These are phyloP conservation scores for Dalbergia oliveri DNA, from an alignment of 306 rosid species.

Conservation along the genomic window DNA sequence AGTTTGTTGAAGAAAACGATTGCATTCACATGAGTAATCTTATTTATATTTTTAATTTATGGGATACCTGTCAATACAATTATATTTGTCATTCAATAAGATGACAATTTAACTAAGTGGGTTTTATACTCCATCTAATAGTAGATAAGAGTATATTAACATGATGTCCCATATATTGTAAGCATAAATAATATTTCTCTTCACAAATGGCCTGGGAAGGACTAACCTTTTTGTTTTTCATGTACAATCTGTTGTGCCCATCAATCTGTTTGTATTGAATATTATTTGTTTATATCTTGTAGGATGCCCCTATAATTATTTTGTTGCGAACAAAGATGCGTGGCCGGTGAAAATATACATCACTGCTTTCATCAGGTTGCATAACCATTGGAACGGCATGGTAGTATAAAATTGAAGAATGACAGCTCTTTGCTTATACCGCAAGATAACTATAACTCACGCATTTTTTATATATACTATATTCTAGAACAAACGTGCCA, in stretches of 20 bases:
- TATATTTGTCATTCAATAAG: no score
- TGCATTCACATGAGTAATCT: not conserved
- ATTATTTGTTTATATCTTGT: slow-evolving; percentile 38
- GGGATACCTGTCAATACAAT: no score
- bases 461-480: not conserved
- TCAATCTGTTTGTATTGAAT: slow-evolving; percentile 35
- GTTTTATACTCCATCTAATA: no score
- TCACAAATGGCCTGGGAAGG: no score
- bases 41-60: no score
- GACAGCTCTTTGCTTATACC: slow-evolving; percentile 52
- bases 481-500: slow-evolving; percentile 31
- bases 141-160: no score
- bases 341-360: slow-evolving; percentile 23
- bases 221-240: no score
- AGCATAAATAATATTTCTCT: no score
- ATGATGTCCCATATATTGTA: no score
- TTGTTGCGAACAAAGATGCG: slow-evolving; percentile 38
- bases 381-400: slow-evolving; percentile 18
- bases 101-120: no score
- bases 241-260: not conserved
- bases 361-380: slow-evolving; percentile 44
- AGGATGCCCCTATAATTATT: slow-evolving; percentile 42
- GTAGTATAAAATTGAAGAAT: slow-evolving; percentile 44
- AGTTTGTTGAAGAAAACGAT: slow-evolving; percentile 19
- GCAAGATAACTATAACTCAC: slow-evolving; percentile 50